phyloP scores from a whole-genome alignment of 176 grass and related monocot genomes.

The Musa troglodytarum region DNA sequence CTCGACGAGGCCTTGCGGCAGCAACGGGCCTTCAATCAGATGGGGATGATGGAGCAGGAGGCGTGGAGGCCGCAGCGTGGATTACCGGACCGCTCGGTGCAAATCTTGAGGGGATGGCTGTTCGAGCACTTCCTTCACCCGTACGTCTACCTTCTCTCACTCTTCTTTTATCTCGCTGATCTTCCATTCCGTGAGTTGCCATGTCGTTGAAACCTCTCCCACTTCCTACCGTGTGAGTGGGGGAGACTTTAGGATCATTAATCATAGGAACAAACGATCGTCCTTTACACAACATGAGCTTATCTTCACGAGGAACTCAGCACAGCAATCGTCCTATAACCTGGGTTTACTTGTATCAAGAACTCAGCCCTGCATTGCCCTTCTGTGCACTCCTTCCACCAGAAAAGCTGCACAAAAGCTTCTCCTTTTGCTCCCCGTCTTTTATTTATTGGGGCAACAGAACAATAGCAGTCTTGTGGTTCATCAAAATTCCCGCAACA shows the following conservation, averaged over 20 bases:
- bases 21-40: constrained; percentile 97
- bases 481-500: background rate
- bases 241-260: background rate
- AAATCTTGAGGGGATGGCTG: constrained; percentile 72
- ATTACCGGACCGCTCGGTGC: constrained; percentile 87
- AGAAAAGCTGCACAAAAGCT: constrained; percentile 26
- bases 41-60: constrained; percentile 99
- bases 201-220: background rate
- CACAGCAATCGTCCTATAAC: background rate
- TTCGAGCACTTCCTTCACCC: constrained; percentile 99
- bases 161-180: background rate
- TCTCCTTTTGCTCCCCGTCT: constrained; percentile 2
- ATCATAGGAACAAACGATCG: background rate
- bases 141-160: constrained; percentile 33
- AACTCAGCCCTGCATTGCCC: constrained; percentile 12
- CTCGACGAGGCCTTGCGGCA: constrained; percentile 87
- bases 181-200: background rate
- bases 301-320: constrained; percentile 16
- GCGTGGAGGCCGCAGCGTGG: constrained; percentile 94
- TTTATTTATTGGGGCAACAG: constrained; percentile 22
- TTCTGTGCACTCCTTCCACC: constrained; percentile 3
- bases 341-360: constrained; percentile 18
- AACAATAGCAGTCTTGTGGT: background rate
- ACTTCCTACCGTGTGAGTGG: background rate
- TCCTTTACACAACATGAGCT: constrained; percentile 6